Evolutionary conservation across 768 basidiomycete species (phyloP).

Genomic region (Trametopsis cervina): DNA sequence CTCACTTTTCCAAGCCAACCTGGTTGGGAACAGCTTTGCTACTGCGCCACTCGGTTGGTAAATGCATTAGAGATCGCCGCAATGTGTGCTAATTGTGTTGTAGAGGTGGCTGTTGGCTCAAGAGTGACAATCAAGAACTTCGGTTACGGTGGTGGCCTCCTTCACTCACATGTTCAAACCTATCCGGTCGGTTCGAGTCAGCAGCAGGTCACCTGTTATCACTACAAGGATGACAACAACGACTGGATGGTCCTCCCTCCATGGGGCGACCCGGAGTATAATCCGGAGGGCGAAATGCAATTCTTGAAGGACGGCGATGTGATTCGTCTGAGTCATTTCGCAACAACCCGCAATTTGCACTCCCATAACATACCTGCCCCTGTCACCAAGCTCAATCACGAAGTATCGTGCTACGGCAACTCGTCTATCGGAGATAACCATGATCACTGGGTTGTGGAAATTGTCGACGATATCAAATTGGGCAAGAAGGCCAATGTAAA

Average conservation of each 20-base stretch:
- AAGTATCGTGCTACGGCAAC: constrained; percentile 95
- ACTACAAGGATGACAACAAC: constrained; percentile 99
- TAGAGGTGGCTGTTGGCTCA: constrained; percentile 87
- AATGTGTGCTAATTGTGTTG: not conserved
- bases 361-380: constrained; percentile 88
- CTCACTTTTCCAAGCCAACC: constrained; percentile 95
- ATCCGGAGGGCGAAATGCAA: constrained; percentile 59
- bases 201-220: constrained; percentile 98
- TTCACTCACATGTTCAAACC: constrained; percentile 96
- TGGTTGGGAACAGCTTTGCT: constrained; percentile 91
- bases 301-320: constrained; percentile 73
- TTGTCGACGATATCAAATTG: constrained; percentile 82
- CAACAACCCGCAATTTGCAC: constrained; percentile 89
- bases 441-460: constrained; percentile 90
- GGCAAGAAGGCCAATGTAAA: constrained; percentile 51
- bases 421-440: constrained; percentile 77
- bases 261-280: constrained; percentile 69
- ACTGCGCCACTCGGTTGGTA: constrained; percentile 75
- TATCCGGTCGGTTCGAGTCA: constrained; percentile 88
- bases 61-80: not conserved
- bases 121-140: constrained; percentile 93
- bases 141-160: constrained; percentile 93
- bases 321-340: constrained; percentile 72
- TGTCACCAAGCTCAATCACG: constrained; percentile 80
- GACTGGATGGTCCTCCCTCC: constrained; percentile 75